Conservation (phyloP, 805 yeast species). For the Yamadazyma ubonensis region DNA sequence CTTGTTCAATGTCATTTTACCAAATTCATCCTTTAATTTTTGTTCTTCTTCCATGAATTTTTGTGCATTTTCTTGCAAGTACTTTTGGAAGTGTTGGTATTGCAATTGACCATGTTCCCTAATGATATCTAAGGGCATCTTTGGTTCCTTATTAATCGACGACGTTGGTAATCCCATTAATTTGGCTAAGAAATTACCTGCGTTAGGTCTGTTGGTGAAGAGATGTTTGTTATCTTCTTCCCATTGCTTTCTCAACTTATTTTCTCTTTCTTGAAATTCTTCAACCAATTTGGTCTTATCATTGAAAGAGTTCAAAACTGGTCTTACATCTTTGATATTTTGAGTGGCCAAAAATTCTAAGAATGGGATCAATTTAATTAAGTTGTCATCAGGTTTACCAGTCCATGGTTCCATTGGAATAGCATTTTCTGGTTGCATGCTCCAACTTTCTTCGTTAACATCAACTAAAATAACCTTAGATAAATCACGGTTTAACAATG, state of each 20-base stretch:
- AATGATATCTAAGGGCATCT: constrained; percentile 83
- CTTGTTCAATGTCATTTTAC: constrained; percentile 80
- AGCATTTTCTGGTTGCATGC: constrained; percentile 93
- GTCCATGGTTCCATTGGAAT: constrained; percentile 81
- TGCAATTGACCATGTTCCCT: constrained; percentile 92
- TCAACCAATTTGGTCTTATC: constrained; percentile 66
- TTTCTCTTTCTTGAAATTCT: constrained; percentile 81
- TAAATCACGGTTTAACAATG: constrained; percentile 87
- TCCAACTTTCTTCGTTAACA: constrained; percentile 65
- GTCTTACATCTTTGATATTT: constrained; percentile 83
- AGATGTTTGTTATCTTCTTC: constrained; percentile 48
- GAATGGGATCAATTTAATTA: constrained; percentile 83
- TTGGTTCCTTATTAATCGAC: constrained; percentile 49
- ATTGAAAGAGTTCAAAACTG: constrained; percentile 70
- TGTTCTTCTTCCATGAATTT: constrained; percentile 84
- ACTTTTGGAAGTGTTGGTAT: constrained; percentile 73
- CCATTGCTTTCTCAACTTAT: constrained; percentile 69
- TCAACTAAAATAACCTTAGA: constrained; percentile 79
- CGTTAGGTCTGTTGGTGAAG: constrained; percentile 36
- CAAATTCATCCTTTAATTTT: constrained; percentile 77
- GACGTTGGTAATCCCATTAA: constrained; percentile 62
- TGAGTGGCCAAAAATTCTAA: constrained; percentile 93
- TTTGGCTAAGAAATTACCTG: constrained; percentile 54
- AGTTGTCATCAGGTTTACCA: constrained; percentile 78
- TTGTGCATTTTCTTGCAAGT: constrained; percentile 55